Percentiles rank a stretch among this genome's conserved stretches.
Evolutionary conservation across 2,329 filamentous ascomycete genomes (phyloP).

Genomic region (Arachnomyces sp.): DNA sequence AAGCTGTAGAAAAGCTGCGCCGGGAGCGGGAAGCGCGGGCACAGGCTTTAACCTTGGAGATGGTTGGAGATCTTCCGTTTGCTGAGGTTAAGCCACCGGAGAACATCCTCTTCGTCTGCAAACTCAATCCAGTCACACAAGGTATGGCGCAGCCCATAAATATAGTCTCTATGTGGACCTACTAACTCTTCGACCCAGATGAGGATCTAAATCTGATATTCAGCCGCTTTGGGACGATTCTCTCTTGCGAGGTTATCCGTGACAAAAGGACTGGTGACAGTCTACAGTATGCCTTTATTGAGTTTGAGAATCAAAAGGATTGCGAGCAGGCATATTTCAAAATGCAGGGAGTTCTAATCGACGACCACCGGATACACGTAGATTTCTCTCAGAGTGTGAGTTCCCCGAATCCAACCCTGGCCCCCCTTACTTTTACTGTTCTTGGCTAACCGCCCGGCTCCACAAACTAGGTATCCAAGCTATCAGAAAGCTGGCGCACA

Average conservation of each 20-base stretch:
- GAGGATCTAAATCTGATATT: constrained; percentile 94
- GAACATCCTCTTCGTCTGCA: constrained; percentile 97
- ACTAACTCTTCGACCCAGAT: constrained; percentile 41
- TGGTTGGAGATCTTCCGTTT: constrained; percentile 95
- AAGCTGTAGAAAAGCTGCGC: constrained; percentile 67
- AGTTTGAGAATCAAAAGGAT: constrained; percentile 84
- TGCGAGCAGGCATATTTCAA: constrained; percentile 97
- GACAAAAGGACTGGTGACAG: constrained; percentile 92
- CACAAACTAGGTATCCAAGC: constrained; percentile 50
- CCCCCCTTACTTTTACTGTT: constrained; percentile 2
- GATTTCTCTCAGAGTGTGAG: constrained; percentile 95
- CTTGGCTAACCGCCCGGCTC: constrained; percentile 14
- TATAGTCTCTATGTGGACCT: neutral
- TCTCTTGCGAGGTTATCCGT: constrained; percentile 92
- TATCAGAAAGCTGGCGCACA: constrained; percentile 83
- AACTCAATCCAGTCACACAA: constrained; percentile 91
- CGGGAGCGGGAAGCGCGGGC: constrained; percentile 86
- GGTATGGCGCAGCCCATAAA: constrained; percentile 27
- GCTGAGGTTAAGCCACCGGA: constrained; percentile 96
- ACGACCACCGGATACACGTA: constrained; percentile 94
- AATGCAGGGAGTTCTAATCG: constrained; percentile 95
- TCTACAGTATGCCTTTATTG: constrained; percentile 94
- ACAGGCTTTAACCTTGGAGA: constrained; percentile 89
- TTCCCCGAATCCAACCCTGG: constrained; percentile 1
- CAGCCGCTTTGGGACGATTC: constrained; percentile 86